Base-by-base conservation (phyloP, 805 yeast genomes). In the Candida sakaeoensis region DNA sequence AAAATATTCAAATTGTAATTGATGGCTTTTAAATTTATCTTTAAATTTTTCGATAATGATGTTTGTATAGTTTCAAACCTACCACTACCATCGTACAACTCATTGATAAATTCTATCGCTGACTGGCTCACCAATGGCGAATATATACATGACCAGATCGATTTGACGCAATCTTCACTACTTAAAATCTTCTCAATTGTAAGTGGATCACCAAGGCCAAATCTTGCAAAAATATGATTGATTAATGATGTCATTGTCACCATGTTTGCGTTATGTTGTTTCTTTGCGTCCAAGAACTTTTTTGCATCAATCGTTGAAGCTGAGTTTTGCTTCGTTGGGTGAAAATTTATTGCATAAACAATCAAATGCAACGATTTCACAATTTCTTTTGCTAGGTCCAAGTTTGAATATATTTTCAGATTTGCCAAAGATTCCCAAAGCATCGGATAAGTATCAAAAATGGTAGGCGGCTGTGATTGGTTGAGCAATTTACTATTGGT, bases 91-190 rank as follows among this genome's bases (percentile, higher is more conserved):
- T 88, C 95, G 57, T 77, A 84, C 0, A 85, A 77, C 48, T 85
- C 91, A 51, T 84, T 82, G 3, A 89, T 56, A 15, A 87, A 69
- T 45, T 82, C 82, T 5, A 85, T 72, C 1, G 90, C 83, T 1
- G 82, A 72, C 53, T 86, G 88, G 43, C 80, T 82, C 3, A 82
- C 59, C 13, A 74, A 68, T 0, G 89, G 78, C 0, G 90, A 78
- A 40, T 87, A 77, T 2, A 86, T 63, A 53, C 86, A 79, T 1
- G 88, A 72, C 86, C 95, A 84, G 41, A 85, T 71, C 0, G 90
- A 84, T n/a, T 57, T 54, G 35, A 82, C 65, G 4, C 79, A 72
- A 2, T 60, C 57, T 0, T 39, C 40, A n/a, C 59, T 51, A 1
- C 35, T 29, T 16, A 65, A 52, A 1, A 65, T 48, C 3, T 40